These are phyloP conservation scores for Ambrosiella beaveri DNA, from an alignment of 2,329 filamentous ascomycete species.

Conservation along the genomic window DNA sequence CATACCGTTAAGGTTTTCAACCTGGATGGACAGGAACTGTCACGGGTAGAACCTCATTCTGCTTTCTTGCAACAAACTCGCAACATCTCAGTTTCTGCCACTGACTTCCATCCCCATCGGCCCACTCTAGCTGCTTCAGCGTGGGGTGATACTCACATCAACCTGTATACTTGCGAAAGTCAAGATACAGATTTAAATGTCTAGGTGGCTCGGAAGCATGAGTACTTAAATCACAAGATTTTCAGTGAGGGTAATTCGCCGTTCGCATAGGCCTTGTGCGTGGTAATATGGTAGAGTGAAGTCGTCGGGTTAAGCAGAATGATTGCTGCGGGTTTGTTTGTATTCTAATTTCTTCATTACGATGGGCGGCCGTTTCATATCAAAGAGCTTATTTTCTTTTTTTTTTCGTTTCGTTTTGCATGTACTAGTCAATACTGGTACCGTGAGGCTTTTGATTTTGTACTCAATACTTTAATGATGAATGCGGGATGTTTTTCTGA, in stretches of 20 bases:
- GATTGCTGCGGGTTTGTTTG: background rate
- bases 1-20: constrained; percentile 89
- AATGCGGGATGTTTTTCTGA: background rate
- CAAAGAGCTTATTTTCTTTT: background rate
- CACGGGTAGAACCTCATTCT: constrained; percentile 74
- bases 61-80: constrained; percentile 72
- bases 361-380: background rate
- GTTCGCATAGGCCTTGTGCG: too few species aligned
- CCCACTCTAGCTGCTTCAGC: constrained; percentile 82
- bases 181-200: constrained; percentile 18
- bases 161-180: constrained; percentile 60
- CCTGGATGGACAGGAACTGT: constrained; percentile 62
- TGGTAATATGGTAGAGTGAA: too few species aligned
- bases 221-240: too few species aligned
- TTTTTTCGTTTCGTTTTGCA: background rate
- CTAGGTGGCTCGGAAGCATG: constrained; percentile 9
- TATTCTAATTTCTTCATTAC: background rate
- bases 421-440: background rate
- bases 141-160: constrained; percentile 75
- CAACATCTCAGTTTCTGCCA: constrained; percentile 66
- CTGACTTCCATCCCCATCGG: constrained; percentile 87
- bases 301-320: too few species aligned
- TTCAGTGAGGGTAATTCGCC: too few species aligned
- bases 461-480: background rate
- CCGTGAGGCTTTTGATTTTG: background rate